A percentile compares a stretch with the other conserved stretches of the same genome.
Conservation (phyloP, 129 eudicot species). For the Flaveria brownii region DNA sequence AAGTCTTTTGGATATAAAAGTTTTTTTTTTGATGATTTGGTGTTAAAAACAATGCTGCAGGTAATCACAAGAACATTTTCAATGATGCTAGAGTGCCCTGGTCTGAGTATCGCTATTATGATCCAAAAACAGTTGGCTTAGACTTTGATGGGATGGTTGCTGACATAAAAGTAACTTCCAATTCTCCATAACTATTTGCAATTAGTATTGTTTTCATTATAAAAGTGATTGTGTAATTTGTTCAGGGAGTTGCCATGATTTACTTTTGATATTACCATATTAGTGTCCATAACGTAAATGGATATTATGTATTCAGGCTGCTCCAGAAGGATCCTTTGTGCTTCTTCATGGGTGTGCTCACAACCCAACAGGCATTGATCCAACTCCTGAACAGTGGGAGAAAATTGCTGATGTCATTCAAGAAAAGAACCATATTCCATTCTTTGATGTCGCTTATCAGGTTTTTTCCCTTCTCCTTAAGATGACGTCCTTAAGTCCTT, state of each 20-base stretch:
- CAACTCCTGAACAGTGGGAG: slow-evolving; percentile 93
- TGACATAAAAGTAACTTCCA: slow-evolving; percentile 76
- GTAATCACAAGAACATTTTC: slow-evolving; percentile 96
- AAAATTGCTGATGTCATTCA: slow-evolving; percentile 89
- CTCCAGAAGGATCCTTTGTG: slow-evolving; percentile 90
- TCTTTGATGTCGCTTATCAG: slow-evolving; percentile 99
- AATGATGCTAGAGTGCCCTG: slow-evolving; percentile 97
- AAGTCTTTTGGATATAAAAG: neutral
- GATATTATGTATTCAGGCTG: slow-evolving; percentile 56
- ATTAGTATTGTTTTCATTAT: slow-evolving; percentile 9
- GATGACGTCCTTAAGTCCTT: neutral
- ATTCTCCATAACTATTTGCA: neutral
- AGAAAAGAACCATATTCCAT: slow-evolving; percentile 89
- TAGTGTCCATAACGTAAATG: neutral
- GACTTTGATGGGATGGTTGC: slow-evolving; percentile 95
- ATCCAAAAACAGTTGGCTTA: slow-evolving; percentile 94
- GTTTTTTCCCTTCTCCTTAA: slow-evolving; percentile 33
- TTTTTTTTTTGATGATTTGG: neutral
- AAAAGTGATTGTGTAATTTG: neutral
- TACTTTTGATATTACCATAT: neutral
- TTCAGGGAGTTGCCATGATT: neutral
- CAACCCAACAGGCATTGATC: slow-evolving; percentile 99
- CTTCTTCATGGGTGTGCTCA: slow-evolving; percentile 99
- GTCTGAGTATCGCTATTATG: slow-evolving; percentile 98
- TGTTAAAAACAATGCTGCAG: slow-evolving; percentile 40